phyloP scores from a whole-genome alignment of 441 rosid species.

The Pelargonium citronellum region DNA sequence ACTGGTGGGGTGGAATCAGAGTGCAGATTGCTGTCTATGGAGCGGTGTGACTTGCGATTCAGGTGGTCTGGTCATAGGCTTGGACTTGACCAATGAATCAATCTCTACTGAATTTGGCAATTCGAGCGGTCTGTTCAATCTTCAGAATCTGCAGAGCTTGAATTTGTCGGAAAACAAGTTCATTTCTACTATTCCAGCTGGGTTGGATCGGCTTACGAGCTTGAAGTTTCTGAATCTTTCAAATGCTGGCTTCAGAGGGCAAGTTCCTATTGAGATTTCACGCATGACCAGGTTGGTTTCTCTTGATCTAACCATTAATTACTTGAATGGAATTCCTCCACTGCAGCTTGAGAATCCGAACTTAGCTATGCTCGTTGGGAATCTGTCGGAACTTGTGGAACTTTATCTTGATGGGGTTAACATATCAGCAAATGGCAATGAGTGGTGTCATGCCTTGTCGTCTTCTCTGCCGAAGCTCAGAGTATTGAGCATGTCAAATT shows the following conservation, averaged over 20 bases:
- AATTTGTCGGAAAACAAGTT: constrained; percentile 35
- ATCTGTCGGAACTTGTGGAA: constrained; percentile 8
- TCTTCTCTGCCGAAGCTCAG: constrained; percentile 21
- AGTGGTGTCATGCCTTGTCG: constrained; percentile 25
- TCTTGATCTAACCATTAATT: constrained; percentile 27
- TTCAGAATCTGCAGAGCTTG: constrained; percentile 31
- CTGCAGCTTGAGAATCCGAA: constrained; percentile 32
- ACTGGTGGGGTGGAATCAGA: constrained; percentile 26
- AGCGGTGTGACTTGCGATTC: constrained; percentile 32
- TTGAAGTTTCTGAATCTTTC: constrained; percentile 34
- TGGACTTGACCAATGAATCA: constrained; percentile 33
- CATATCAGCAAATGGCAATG: constrained; percentile 3
- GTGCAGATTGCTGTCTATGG: constrained; percentile 36
- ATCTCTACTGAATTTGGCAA: constrained; percentile 25
- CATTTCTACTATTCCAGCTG: constrained; percentile 16
- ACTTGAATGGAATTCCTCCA: background rate
- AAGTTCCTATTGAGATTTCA: constrained; percentile 32
- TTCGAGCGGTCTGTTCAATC: constrained; percentile 21
- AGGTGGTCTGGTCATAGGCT: constrained; percentile 25
- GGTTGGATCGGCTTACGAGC: constrained; percentile 21
- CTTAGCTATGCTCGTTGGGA: constrained; percentile 13
- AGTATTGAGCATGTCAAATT: constrained; percentile 14
- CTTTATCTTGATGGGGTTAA: constrained; percentile 12
- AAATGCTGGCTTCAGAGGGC: constrained; percentile 32
- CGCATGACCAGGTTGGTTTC: constrained; percentile 23